Evolutionary conservation across 345 rosid genomes (phyloP).

Genomic region (Eucalyptus tenuipes): DNA sequence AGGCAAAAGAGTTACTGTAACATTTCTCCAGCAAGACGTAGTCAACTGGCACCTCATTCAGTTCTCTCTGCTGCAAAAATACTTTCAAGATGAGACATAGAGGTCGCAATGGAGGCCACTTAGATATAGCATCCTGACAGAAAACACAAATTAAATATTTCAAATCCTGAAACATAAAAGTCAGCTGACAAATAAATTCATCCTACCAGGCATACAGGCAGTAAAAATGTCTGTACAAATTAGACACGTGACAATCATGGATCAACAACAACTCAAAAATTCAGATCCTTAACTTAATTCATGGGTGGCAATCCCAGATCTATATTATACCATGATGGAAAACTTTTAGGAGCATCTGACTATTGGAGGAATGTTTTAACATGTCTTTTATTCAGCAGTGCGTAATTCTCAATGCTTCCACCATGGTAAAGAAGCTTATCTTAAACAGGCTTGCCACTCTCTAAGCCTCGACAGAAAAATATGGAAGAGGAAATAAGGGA

Average conservation of each 20-base stretch:
- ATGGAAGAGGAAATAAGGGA: background rate
- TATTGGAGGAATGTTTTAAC: background rate
- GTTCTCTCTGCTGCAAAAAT: slow-evolving; percentile 89
- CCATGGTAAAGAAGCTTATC: background rate
- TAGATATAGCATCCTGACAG: slow-evolving; percentile 52
- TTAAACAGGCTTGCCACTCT: background rate
- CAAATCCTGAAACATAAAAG: background rate
- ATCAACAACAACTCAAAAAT: background rate
- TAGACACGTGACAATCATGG: background rate
- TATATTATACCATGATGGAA: background rate
- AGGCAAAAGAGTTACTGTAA: background rate
- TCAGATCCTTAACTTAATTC: background rate
- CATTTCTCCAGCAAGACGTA: background rate
- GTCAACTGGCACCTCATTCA: slow-evolving; percentile 58
- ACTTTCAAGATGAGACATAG: slow-evolving; percentile 83
- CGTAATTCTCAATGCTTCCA: background rate
- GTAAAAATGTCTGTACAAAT: background rate
- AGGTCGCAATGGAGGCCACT: slow-evolving; percentile 69
- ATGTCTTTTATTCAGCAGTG: background rate
- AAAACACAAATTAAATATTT: background rate
- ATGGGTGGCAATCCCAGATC: background rate
- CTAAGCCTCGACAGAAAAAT: background rate
- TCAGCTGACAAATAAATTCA: background rate
- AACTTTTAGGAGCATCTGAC: background rate
- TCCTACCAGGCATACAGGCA: background rate